Evolutionary conservation across 306 rosid genomes (phyloP).

Genomic region (Elaeagnus macrophylla): DNA sequence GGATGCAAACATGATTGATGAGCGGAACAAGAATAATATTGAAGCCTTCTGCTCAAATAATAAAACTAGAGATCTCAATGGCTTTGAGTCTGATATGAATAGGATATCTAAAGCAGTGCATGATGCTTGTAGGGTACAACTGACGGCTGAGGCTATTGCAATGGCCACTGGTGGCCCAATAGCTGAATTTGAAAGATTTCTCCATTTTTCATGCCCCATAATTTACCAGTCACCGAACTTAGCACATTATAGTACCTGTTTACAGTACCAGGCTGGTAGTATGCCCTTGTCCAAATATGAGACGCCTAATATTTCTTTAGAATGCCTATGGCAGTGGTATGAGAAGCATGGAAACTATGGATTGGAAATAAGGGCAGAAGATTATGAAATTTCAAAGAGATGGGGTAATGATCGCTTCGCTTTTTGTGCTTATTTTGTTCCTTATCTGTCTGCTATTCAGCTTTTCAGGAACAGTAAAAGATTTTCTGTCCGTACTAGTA

Average conservation of each 20-base stretch:
- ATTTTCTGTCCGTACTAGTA: conserved; percentile 11
- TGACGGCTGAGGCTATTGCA: conserved; percentile 52
- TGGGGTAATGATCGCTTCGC: conserved; percentile 30
- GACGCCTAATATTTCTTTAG: conserved; percentile 46
- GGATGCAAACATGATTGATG: conserved; percentile 17
- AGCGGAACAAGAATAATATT: conserved; percentile 17
- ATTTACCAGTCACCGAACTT: conserved; percentile 31
- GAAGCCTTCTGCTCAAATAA: conserved; percentile 17
- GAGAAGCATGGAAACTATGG: conserved; percentile 80
- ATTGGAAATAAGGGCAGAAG: conserved; percentile 59
- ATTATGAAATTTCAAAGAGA: conserved; percentile 32
- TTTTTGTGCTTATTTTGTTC: conserved; percentile 71
- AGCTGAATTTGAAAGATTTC: conserved; percentile 65
- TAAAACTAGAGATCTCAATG: conserved; percentile 24
- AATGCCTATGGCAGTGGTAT: conserved; percentile 77
- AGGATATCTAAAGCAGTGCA: conserved; percentile 45
- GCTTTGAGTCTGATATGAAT: conserved; percentile 24
- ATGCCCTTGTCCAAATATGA: conserved; percentile 45
- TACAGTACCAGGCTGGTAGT: conserved; percentile 26
- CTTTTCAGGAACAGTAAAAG: conserved; percentile 37
- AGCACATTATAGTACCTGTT: conserved; percentile 28
- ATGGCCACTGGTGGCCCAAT: conserved; percentile 49
- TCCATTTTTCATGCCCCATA: conserved; percentile 55
- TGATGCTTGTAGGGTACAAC: conserved; percentile 39
- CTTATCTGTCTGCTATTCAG: conserved; percentile 79